Base-by-base conservation (phyloP, 805 yeast species). In the Saccharomycopsis vini region DNA sequence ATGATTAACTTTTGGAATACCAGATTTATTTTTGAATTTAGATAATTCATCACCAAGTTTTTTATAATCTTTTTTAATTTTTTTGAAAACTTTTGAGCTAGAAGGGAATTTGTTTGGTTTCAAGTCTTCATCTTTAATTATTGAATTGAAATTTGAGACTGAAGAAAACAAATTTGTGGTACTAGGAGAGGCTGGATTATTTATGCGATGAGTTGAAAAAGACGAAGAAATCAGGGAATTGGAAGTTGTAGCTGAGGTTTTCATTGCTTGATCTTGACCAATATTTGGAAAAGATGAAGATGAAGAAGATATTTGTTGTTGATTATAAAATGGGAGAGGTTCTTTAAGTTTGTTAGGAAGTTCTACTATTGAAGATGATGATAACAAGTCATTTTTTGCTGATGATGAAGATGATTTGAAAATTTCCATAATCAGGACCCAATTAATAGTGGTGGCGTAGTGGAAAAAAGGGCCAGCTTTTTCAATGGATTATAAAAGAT, bases 1-100 rank as follows among this genome's bases (percentile, higher is more conserved):
- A 18, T 40, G 46, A 19, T 46, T 49, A 2, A 50, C 44, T 29
- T 41, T 49, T 13, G 29, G 43, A 2, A 46, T 38, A 6, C 50
- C 50, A 3, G 47, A 37, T 28, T 43, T 46, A 20, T 30, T 38
- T 16, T 19, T 35, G 18, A 49, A 49, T 31, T 40, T 38, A 2
- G 50, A 46, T 20, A 49, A 16, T 29, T 49, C 50, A 13, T 40
- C 24, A 7, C 43, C 13, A 3, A 49, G 38, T 20, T 32, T 46
- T 30, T 46, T 49, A 35, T 49, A 49, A 20, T 40, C 40, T 3
- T 19, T 18, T 10, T 39, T 29, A 3, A 43, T 26, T 3, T 32
- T 21, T 31, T 41, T 49, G 31, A 49, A 34, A 19, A 32, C n/a
- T 5, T 20, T 22, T 23, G 37, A 12, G 7, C 13, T 18, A 21